phyloP scores from a whole-genome alignment of 176 grass and related monocot species.

The Eleusine indica region DNA sequence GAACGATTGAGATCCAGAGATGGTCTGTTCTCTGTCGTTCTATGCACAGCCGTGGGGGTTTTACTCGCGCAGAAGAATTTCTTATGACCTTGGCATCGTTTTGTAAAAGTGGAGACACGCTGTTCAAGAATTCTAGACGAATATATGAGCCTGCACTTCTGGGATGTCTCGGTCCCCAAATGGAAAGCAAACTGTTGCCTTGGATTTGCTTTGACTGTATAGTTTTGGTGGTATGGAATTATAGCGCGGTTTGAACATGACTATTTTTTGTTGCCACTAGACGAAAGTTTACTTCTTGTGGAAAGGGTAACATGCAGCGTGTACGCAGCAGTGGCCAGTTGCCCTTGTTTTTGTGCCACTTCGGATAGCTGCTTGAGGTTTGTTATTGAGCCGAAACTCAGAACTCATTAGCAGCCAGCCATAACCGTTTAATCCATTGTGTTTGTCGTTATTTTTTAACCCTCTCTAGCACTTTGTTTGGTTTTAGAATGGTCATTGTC shows the following conservation, averaged over 20 bases:
- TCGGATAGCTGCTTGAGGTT: no score
- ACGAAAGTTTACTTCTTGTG: no score
- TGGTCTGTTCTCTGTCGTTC: constrained; percentile 59
- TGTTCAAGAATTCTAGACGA: background rate
- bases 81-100: constrained; percentile 30
- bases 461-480: background rate
- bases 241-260: background rate
- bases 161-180: background rate
- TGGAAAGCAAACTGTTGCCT: background rate
- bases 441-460: background rate
- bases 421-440: no score
- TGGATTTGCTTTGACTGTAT: background rate
- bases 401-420: no score
- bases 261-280: background rate
- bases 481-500: background rate
- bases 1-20: constrained; percentile 66
- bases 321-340: background rate
- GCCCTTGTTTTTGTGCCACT: background rate
- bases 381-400: background rate
- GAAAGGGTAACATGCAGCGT: no score
- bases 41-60: constrained; percentile 54
- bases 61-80: constrained; percentile 70
- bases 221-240: background rate
- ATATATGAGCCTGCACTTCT: background rate
- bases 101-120: background rate